Conservation (phyloP, 108 stramenopile species). For the Seminavis robusta region DNA sequence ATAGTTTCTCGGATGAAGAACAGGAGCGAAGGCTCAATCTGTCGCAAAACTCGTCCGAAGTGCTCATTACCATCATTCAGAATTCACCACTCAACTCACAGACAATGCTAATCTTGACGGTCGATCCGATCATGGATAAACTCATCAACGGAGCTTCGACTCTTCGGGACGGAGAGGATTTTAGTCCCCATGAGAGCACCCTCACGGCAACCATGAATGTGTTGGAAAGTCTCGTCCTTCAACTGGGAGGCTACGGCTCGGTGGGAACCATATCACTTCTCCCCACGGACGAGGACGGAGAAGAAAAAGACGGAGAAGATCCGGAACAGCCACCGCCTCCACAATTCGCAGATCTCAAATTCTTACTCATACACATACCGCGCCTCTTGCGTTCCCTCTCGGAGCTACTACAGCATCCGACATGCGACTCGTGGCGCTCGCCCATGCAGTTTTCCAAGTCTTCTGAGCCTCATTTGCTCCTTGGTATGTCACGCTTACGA, state of each 20-base stretch:
- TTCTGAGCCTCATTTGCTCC: conserved; percentile 49
- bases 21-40: conserved; percentile 21
- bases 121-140: conserved; percentile 48
- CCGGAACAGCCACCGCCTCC: background rate
- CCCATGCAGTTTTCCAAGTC: conserved; percentile 58
- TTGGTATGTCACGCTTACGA: conserved; percentile 77
- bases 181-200: conserved; percentile 61
- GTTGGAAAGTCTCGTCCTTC: conserved; percentile 78
- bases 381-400: background rate
- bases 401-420: conserved; percentile 13
- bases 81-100: conserved; percentile 69
- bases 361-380: conserved; percentile 3
- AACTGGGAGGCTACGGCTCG: conserved; percentile 85
- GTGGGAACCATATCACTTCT: conserved; percentile 31
- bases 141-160: conserved; percentile 42
- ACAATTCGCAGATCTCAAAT: conserved; percentile 3
- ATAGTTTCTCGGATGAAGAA: conserved; percentile 9
- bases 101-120: conserved; percentile 51
- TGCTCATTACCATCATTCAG: conserved; percentile 82
- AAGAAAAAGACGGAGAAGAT: conserved; percentile 1
- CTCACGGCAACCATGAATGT: conserved; percentile 82
- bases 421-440: conserved; percentile 51
- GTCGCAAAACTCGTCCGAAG: conserved; percentile 74
- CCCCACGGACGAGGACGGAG: conserved; percentile 9
- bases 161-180: conserved; percentile 23